Base-by-base conservation (phyloP, 2,329 filamentous ascomycete species). In the Sclerotinia spermophila region DNA sequence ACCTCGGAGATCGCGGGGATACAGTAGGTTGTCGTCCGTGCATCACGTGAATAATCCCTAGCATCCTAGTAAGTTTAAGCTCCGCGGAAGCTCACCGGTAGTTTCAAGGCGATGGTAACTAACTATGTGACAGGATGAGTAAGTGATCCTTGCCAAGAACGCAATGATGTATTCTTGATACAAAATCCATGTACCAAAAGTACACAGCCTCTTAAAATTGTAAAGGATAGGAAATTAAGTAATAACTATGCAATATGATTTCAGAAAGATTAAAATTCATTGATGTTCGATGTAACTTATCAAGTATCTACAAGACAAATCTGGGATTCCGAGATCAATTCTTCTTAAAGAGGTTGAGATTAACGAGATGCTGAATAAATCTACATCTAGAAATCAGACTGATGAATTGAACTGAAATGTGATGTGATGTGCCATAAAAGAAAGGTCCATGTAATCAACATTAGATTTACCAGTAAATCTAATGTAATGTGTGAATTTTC, bases 1-100 rank as follows among this genome's bases (percentile, higher is more conserved):
- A n/a, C n/a, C 64, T 56, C 64, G 64, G 64, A 44, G 33, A 19
- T 19, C 21, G 64, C 48, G 64, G 64, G 51, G 64, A 56, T n/a
- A 19, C 3, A 30, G 35, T 58, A 11, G 55, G 33, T 15, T 5
- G 21, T 40, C 13, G 19, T 59, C 30, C 33, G 30, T 58, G 21
- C 3, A 38, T 58, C 55, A 58, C 55, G 55, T 58, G 55, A 13
- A 24, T 3, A 3, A 1, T 13, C 13, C 27, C 7, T 2, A 15
- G 15, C 42, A 30, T 8, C 5, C 30, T n/a, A n/a, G 15, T 7
- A 15, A 55, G 13, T 15, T 55, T 6, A 8, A 27, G 6, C 13
- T 30, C 27, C 17, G 30, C 55, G 53, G 30, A 53, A 53, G 48
- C 48, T 53, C n/a, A 24, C 53, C 53, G 27, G 27, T 21, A 30